Percentiles rank a stretch among this genome's conserved stretches.
These are phyloP conservation scores for Coemansia sp. DNA, from an alignment of 192 early-diverging fungal genomes.

Conservation along the genomic window DNA sequence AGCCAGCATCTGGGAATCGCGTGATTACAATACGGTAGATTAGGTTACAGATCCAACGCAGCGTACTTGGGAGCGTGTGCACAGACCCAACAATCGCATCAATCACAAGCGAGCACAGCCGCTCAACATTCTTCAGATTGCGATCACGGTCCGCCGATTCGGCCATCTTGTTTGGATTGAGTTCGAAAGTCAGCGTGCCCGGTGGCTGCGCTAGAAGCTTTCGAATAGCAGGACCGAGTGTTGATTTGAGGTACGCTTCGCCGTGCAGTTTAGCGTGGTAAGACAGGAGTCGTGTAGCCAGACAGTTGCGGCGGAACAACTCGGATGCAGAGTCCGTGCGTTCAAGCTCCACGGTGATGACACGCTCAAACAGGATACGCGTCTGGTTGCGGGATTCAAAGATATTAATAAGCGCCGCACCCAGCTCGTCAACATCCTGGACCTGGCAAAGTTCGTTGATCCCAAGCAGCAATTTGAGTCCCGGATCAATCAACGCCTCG, in stretches of 20 bases:
- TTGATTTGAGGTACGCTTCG: conserved; percentile 74
- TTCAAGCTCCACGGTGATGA: conserved; percentile 82
- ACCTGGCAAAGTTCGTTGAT: conserved; percentile 84
- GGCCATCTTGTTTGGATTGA: conserved; percentile 77
- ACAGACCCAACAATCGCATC: conserved; percentile 80
- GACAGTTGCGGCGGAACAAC: conserved; percentile 88
- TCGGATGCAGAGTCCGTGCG: conserved; percentile 81
- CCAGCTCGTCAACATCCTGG: conserved; percentile 86
- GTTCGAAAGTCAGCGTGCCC: conserved; percentile 81
- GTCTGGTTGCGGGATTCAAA: conserved; percentile 76
- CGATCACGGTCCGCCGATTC: conserved; percentile 65
- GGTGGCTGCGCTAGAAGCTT: conserved; percentile 64
- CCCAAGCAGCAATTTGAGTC: conserved; percentile 76
- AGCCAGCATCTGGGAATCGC: conserved; percentile 81
- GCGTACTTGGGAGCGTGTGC: conserved; percentile 64
- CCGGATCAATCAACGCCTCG: conserved; percentile 69
- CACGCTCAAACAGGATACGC: conserved; percentile 72
- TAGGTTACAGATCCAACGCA: conserved; percentile 81
- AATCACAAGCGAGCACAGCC: conserved; percentile 74
- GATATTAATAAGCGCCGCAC: conserved; percentile 70
- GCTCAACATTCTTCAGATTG: conserved; percentile 79
- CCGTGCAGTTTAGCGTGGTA: conserved; percentile 82
- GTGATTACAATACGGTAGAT: conserved; percentile 74
- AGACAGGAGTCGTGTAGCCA: conserved; percentile 85
- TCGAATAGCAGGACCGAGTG: conserved; percentile 77